Evolutionary conservation across 2,329 filamentous ascomycete species (phyloP).

Genomic region (Claviceps quebecensis): DNA sequence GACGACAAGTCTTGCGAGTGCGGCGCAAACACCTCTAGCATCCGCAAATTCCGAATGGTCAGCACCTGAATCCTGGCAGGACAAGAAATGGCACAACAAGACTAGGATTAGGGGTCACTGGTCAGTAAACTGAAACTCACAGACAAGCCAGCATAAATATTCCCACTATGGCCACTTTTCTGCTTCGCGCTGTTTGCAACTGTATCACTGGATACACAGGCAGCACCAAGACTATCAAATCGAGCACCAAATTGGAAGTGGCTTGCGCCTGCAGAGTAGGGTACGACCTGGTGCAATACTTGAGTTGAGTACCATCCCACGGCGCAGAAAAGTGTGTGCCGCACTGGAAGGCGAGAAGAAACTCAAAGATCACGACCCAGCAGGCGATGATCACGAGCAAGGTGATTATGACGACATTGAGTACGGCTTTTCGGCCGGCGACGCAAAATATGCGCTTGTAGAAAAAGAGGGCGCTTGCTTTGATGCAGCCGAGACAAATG

Average conservation of each 20-base stretch:
- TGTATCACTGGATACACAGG: slow-evolving; percentile 8
- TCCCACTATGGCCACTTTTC: slow-evolving; percentile 7
- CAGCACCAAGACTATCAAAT: slow-evolving; percentile 10
- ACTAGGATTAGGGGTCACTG: neutral
- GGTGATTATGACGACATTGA: slow-evolving; percentile 5
- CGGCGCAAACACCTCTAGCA: slow-evolving; percentile 4
- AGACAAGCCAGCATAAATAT: slow-evolving; percentile 7
- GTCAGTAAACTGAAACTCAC: neutral
- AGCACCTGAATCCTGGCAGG: neutral
- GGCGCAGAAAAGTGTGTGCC: slow-evolving; percentile 11
- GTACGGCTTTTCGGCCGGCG: slow-evolving; percentile 1
- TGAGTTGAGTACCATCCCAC: slow-evolving; percentile 11
- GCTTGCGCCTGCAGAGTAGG: slow-evolving; percentile 8
- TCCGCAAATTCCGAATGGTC: neutral
- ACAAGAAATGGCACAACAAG: neutral
- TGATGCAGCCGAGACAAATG: slow-evolving; percentile 7
- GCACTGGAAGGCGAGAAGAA: slow-evolving; percentile 11
- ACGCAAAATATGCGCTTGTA: slow-evolving; percentile 11
- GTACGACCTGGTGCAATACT: slow-evolving; percentile 11
- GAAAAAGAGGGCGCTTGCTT: slow-evolving; percentile 11
- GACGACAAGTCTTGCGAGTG: slow-evolving; percentile 4
- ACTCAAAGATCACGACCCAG: slow-evolving; percentile 9
- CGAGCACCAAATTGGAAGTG: slow-evolving; percentile 11
- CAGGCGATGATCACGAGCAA: slow-evolving; percentile 7
- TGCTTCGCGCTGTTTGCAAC: slow-evolving; percentile 4